Percentiles rank a stretch among this genome's conserved stretches.
phyloP scores from a whole-genome alignment of 805 yeast species.

The Kuraishia ogatae region DNA sequence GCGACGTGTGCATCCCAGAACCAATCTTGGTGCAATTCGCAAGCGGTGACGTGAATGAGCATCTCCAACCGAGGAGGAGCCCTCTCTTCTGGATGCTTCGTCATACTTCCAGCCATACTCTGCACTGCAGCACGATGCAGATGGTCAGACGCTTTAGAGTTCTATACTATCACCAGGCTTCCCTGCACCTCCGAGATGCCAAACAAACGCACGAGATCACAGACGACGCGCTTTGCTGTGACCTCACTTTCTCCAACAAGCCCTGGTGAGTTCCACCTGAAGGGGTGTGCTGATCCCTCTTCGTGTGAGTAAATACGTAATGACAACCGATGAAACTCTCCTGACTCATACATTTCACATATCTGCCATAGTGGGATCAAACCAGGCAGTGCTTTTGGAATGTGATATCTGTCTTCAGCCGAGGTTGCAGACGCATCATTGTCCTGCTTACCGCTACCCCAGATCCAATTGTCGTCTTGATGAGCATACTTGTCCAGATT shows the following conservation, averaged over 20 bases:
- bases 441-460: constrained; percentile 3
- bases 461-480: constrained; percentile 10
- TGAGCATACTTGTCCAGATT: constrained; percentile 9
- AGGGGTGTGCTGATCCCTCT: too few relatives aligned
- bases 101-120: neutral
- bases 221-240: constrained; percentile 16
- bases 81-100: neutral
- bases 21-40: neutral
- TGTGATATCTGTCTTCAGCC: neutral
- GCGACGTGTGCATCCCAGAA: neutral
- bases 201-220: constrained; percentile 34
- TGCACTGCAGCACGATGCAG: neutral
- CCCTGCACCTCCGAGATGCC: constrained; percentile 22
- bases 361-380: constrained; percentile 38
- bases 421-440: neutral
- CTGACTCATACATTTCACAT: constrained; percentile 20
- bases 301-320: neutral
- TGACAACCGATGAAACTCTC: neutral
- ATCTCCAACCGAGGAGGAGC: neutral
- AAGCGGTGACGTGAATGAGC: neutral
- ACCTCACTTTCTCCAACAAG: constrained; percentile 5
- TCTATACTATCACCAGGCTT: neutral
- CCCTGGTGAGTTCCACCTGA: neutral
- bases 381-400: constrained; percentile 44
- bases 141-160: neutral